Evolutionary conservation across 768 basidiomycete genomes (phyloP), one percentile per base, ranked within the genome.

Genomic region (Phallus indusiatus): DNA sequence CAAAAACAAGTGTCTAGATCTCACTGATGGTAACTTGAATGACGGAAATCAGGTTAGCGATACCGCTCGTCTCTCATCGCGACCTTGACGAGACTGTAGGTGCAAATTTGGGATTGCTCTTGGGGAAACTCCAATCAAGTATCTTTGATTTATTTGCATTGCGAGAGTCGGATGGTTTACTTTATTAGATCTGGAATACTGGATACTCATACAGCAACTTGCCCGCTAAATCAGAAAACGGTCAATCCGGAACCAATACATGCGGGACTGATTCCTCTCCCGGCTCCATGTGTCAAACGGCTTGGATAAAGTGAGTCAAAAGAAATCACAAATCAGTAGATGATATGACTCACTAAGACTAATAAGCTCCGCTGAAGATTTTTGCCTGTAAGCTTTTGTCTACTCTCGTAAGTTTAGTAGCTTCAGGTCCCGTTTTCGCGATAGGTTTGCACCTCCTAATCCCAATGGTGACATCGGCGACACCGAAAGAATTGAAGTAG

Each of bases 401-500:
- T 50, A 51, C 47, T 28, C 5, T 10, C 22, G 12, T 18, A 14
- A 21, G 11, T 11, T n/a, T n/a, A n/a, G n/a, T 42, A 22, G 12
- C 24, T 10, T 18, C 12, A 49, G 24, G 18, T 7, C 28, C 1
- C 24, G 33, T 18, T 48, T 14, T 7, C n/a, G 17, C 48, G 24
- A 62, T 54, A 62, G 62, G 18, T 63, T 57, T 51, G 62, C 64
- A 22, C 56, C 60, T 20, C 77, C 78, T 36, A 80, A 78, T 5
- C 70, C 80, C 1, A 51, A 51, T 14, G 79, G 81, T 37, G 74
- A 72, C 50, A 82, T 86, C 62, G 83, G 80, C 16, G 75, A 84
- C 65, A 81, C 78, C 2, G 83, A 90, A 75, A 76, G 73, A 46
- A 71, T 77, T 52, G 75, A 75, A 60, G 81, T 83, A 54, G 69